A percentile compares a stretch with the other conserved stretches of the same genome.
These are phyloP conservation scores for Phytomonas francai DNA, from an alignment of 208 protist genomes.

Conservation along the genomic window DNA sequence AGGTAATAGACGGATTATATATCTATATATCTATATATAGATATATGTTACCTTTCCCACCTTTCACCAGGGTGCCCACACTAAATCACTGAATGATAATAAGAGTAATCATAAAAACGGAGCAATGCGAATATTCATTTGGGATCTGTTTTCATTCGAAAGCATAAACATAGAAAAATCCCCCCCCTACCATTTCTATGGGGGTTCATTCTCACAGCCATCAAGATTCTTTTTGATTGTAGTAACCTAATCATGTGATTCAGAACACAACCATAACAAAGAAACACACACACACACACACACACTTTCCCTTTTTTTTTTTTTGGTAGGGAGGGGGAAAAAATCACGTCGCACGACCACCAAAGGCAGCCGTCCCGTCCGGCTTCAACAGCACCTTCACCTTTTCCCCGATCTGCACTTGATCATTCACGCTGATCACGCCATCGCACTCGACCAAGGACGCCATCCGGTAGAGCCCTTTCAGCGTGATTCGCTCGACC, in stretches of 20 bases:
- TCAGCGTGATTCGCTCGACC: conserved; percentile 77
- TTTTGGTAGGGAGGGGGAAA: too few relatives aligned
- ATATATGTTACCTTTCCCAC: too few relatives aligned
- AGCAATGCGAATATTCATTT: too few relatives aligned
- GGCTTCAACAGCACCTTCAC: conserved; percentile 81
- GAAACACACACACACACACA: background rate
- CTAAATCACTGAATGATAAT: background rate
- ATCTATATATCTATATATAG: too few relatives aligned
- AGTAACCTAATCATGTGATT: too few relatives aligned
- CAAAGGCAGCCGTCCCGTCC: conserved; percentile 81
- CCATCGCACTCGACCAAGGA: conserved; percentile 83
- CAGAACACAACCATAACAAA: conserved; percentile 8
- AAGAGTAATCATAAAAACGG: background rate
- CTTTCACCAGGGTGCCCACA: too few relatives aligned
- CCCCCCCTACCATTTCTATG: too few relatives aligned
- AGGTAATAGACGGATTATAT: background rate
- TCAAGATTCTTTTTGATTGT: too few relatives aligned
- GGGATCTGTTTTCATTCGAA: too few relatives aligned
- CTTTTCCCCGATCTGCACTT: conserved; percentile 77
- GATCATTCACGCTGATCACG: conserved; percentile 76
- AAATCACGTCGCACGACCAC: conserved; percentile 32
- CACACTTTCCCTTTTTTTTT: conserved; percentile 12
- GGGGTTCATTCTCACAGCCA: too few relatives aligned
- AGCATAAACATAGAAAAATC: too few relatives aligned
- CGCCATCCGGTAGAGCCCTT: conserved; percentile 86